Conservation (phyloP, 306 rosid genomes). For the Inga leiocalycina region DNA sequence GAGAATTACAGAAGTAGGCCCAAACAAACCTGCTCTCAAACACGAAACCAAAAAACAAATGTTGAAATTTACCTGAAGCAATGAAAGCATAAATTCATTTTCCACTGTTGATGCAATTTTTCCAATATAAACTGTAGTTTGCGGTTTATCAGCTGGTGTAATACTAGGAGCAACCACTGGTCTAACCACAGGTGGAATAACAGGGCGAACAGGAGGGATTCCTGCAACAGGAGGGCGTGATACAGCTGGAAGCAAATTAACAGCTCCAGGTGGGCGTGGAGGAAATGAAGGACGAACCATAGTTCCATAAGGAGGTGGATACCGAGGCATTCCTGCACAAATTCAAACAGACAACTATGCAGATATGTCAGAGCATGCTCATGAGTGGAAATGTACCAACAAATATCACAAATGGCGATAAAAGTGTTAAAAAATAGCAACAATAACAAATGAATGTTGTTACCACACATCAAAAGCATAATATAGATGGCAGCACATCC, state of each 20-base stretch:
- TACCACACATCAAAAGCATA: conserved; percentile 92
- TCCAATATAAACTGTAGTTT: conserved; percentile 86
- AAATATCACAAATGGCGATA: conserved; percentile 38
- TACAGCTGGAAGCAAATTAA: conserved; percentile 66
- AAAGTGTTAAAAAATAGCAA: conserved; percentile 36
- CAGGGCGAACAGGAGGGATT: conserved; percentile 79
- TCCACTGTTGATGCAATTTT: conserved; percentile 92
- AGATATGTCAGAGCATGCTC: conserved; percentile 61
- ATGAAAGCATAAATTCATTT: conserved; percentile 80
- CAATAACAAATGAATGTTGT: conserved; percentile 56
- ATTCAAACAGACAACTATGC: conserved; percentile 66
- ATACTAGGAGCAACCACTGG: conserved; percentile 70
- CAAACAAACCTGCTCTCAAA: neutral
- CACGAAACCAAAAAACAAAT: conserved; percentile 5
- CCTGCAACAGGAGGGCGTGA: conserved; percentile 85
- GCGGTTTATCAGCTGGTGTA: conserved; percentile 83
- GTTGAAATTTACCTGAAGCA: conserved; percentile 69
- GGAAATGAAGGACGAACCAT: conserved; percentile 79
- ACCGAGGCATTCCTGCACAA: conserved; percentile 89
- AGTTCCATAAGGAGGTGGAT: conserved; percentile 73
- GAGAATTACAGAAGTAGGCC: conserved; percentile 13
- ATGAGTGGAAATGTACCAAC: conserved; percentile 21
- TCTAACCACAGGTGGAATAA: conserved; percentile 75
- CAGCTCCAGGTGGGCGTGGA: conserved; percentile 77
- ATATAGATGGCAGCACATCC: conserved; percentile 91